Evolutionary conservation across 2,329 filamentous ascomycete genomes (phyloP), one percentile per base, ranked within the genome.

Genomic region (Monilinia fructigena): DNA sequence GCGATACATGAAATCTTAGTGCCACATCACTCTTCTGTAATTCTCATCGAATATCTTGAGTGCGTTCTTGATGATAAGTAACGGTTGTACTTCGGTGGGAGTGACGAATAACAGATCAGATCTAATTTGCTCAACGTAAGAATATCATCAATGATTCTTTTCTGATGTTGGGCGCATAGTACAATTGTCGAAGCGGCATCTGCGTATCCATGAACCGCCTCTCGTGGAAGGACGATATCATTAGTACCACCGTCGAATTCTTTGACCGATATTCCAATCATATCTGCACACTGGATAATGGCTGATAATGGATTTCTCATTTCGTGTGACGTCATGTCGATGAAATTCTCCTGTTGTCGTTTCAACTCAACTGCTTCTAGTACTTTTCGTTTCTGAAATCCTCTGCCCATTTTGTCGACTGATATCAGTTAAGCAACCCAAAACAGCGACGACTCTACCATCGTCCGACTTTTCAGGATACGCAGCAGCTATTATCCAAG

Each of bases 361-460:
- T 84, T 85, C 40, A 83, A 82, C 72, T 86, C 83, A 35, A 86
- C 81, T 1, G 84, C 84, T 68, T 86, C 83, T 54, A 70, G 31
- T 68, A 71, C 69, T 83, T 82, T 74, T 82, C 84, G 61, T 79
- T 79, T 72, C 52, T 73, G 71, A 20, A 72, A 18, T 54, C 69
- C 45, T 74, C 72, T 20, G 92, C 91, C 82, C 89, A 89, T 76
- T 96, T 75, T 95, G 91, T 64, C 90, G 86, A 35, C 89, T 92
- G 70, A 96, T 96, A 74, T 96, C 91, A 0, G 91, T 94, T 63
- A 96, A 89, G 73, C 88, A 91, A 63, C 90, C 90, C 72, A 93
- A 92, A 3, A 93, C 88, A 68, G 87, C 86, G 78, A 91, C 91
- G 63, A 93, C 82, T 35, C 80, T 79, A 6, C 89, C 89, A 40